Base-by-base conservation (phyloP, 139 green algal species). In the Chlorella ohadii region DNA sequence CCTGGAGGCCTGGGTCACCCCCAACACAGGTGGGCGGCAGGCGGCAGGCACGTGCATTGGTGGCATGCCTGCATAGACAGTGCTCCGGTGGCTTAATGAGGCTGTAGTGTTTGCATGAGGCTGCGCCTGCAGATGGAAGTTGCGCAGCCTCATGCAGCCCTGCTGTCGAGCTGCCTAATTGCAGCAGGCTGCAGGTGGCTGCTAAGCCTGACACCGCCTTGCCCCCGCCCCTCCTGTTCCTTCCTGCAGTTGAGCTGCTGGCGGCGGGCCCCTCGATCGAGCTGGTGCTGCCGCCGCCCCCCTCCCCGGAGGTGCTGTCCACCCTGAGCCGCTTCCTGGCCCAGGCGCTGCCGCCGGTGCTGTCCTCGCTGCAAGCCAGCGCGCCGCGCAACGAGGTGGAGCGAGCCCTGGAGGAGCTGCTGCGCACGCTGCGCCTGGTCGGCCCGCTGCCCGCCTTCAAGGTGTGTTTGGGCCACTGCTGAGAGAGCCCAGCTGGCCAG, bases 1-100 rank as follows among this genome's bases (percentile, higher is more conserved):
- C 61, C 39, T 89, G 65, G 86, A 89, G 79, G 61, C 68, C 9
- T 89, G 86, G 86, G 47, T 87, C 16, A 87, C 81, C 4, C 59
- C 82, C 34, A 61, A 64, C 27, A 87, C 86, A 61, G 76, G 76
- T 82, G 57, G 0, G 74, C n/a, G 70, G 5, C 19, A 47, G n/a
- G n/a, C n/a, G n/a, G n/a, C n/a, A n/a, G n/a, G n/a, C n/a, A n/a
- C n/a, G n/a, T 38, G 68, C 19, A 33, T 16, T 33, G 34, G n/a
- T n/a, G n/a, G n/a, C n/a, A n/a, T n/a, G n/a, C n/a, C n/a, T n/a
- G n/a, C n/a, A n/a, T n/a, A n/a, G n/a, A n/a, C n/a, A n/a, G n/a
- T n/a, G n/a, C n/a, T n/a, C n/a, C n/a, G n/a, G n/a, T n/a, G n/a
- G n/a, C n/a, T n/a, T n/a, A n/a, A n/a, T n/a, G n/a, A n/a, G n/a